Percentiles rank a stretch among this genome's conserved stretches.
These are phyloP conservation scores for Mytilinidion resinicola DNA, from an alignment of 495 filamentous ascomycete species.

Conservation along the genomic window DNA sequence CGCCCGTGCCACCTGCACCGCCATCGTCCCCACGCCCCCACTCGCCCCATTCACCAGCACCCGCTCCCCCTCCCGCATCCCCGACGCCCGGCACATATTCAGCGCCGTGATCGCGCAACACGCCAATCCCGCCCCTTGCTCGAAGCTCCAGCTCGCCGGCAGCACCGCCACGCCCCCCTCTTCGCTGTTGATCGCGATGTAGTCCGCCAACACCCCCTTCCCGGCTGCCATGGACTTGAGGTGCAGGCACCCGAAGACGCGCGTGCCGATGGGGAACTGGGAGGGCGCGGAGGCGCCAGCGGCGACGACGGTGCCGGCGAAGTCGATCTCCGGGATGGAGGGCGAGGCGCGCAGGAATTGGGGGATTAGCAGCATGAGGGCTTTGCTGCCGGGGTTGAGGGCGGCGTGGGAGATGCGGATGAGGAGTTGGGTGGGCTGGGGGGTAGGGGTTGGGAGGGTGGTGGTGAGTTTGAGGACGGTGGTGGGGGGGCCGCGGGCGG, in stretches of 20 bases:
- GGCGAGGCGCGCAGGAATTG: slow-evolving; percentile 31
- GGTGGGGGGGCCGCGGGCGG: not conserved
- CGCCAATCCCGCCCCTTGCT: slow-evolving; percentile 34
- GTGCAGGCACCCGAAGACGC: slow-evolving; percentile 32
- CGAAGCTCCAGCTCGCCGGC: slow-evolving; percentile 15
- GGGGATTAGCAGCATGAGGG: slow-evolving; percentile 34
- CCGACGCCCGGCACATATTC: slow-evolving; percentile 22
- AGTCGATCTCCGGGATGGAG: slow-evolving; percentile 39
- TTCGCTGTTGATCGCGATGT: slow-evolving; percentile 26
- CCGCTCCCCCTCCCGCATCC: slow-evolving; percentile 5
- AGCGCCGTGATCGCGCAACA: slow-evolving; percentile 33
- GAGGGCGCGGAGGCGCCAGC: slow-evolving; percentile 19
- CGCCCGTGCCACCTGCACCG: slow-evolving; percentile 35
- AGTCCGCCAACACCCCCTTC: slow-evolving; percentile 35
- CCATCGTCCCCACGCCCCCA: slow-evolving; percentile 38
- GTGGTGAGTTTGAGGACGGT: slow-evolving; percentile 23
- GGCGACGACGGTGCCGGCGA: slow-evolving; percentile 36
- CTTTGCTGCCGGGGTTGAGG: slow-evolving; percentile 38
- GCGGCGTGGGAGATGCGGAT: slow-evolving; percentile 37
- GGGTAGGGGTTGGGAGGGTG: not conserved
- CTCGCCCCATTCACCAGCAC: slow-evolving; percentile 38
- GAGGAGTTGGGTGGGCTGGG: slow-evolving; percentile 28
- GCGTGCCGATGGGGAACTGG: slow-evolving; percentile 26
- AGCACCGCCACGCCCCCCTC: slow-evolving; percentile 25
- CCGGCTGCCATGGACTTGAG: slow-evolving; percentile 12